A percentile compares a stretch with the other conserved stretches of the same genome.
Evolutionary conservation across 202 grass and related monocot genomes (phyloP).

Genomic region (Setaria italica): DNA sequence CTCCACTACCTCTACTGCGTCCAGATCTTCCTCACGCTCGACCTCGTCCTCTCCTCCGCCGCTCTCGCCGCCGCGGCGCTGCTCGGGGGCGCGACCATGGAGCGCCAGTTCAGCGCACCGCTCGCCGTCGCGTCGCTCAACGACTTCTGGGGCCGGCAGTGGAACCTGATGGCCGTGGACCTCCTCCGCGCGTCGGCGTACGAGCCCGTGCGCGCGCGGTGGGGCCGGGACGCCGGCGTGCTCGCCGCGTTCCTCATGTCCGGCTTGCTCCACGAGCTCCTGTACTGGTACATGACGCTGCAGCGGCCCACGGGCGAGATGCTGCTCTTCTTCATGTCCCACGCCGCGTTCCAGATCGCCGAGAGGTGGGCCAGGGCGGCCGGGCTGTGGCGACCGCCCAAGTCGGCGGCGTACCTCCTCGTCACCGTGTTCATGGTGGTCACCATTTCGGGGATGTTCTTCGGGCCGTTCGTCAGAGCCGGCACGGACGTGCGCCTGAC

Average conservation of each 20-base stretch:
- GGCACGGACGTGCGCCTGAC: slow-evolving; percentile 48
- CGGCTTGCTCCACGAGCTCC: slow-evolving; percentile 58
- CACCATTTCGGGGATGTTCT: slow-evolving; percentile 63
- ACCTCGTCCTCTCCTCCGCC: slow-evolving; percentile 54
- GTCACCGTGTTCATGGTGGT: slow-evolving; percentile 47
- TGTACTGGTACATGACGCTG: slow-evolving; percentile 61
- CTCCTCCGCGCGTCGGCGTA: slow-evolving; percentile 62
- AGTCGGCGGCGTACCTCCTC: slow-evolving; percentile 42
- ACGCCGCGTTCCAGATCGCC: slow-evolving; percentile 45
- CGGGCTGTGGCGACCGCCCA: slow-evolving; percentile 53
- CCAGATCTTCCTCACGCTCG: slow-evolving; percentile 62
- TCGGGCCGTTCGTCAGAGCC: slow-evolving; percentile 57
- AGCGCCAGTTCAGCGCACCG: slow-evolving; percentile 58
- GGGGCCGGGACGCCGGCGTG: slow-evolving; percentile 58
- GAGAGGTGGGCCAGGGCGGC: slow-evolving; percentile 50
- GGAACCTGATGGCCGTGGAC: slow-evolving; percentile 71
- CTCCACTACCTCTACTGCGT: slow-evolving; percentile 61
- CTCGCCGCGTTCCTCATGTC: slow-evolving; percentile 64
- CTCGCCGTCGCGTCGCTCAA: slow-evolving; percentile 42
- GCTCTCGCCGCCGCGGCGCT: slow-evolving; percentile 34
- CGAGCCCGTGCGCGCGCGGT: slow-evolving; percentile 52
- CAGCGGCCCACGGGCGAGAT: slow-evolving; percentile 59
- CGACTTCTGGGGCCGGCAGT: slow-evolving; percentile 63
- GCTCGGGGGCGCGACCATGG: slow-evolving; percentile 35
- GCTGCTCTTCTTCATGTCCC: slow-evolving; percentile 60